Percentiles rank a stretch among this genome's conserved stretches.
These are phyloP conservation scores for Parmelia sp. DNA, from an alignment of 495 filamentous ascomycete genomes.

Conservation along the genomic window DNA sequence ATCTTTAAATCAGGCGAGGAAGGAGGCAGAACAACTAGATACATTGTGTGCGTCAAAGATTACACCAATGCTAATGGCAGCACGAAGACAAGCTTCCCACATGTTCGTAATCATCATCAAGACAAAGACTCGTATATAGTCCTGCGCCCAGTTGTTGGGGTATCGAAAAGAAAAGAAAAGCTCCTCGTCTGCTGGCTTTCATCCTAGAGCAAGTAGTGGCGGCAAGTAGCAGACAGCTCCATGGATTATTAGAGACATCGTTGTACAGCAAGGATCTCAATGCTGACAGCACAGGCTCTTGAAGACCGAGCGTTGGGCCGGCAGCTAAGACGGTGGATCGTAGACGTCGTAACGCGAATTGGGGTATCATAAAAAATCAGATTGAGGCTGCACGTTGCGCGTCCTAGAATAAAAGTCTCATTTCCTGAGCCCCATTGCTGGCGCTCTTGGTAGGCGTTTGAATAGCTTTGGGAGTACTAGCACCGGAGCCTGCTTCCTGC, in stretches of 20 bases:
- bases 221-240: slow-evolving; percentile 4
- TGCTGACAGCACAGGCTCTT: not conserved
- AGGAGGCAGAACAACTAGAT: not conserved
- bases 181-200: not conserved
- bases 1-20: not conserved
- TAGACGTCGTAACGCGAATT: slow-evolving; percentile 10
- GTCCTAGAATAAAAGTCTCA: slow-evolving; percentile 26
- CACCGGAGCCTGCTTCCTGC: slow-evolving; percentile 21
- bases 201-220: slow-evolving; percentile 10
- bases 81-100: not conserved
- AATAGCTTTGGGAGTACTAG: slow-evolving; percentile 12
- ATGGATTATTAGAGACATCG: not conserved
- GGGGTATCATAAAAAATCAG: slow-evolving; percentile 20
- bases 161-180: slow-evolving; percentile 11
- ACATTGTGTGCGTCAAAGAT: slow-evolving; percentile 3
- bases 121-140: slow-evolving; percentile 23
- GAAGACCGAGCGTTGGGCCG: not conserved
- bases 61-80: not conserved
- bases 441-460: slow-evolving; percentile 1
- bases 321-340: slow-evolving; percentile 9
- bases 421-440: slow-evolving; percentile 19
- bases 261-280: slow-evolving; percentile 8
- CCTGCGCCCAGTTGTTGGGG: slow-evolving; percentile 6
- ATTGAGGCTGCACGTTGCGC: not conserved
- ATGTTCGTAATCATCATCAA: slow-evolving; percentile 11